Base-by-base conservation (phyloP, 768 basidiomycete species). In the Hygrocybe coccinea region DNA sequence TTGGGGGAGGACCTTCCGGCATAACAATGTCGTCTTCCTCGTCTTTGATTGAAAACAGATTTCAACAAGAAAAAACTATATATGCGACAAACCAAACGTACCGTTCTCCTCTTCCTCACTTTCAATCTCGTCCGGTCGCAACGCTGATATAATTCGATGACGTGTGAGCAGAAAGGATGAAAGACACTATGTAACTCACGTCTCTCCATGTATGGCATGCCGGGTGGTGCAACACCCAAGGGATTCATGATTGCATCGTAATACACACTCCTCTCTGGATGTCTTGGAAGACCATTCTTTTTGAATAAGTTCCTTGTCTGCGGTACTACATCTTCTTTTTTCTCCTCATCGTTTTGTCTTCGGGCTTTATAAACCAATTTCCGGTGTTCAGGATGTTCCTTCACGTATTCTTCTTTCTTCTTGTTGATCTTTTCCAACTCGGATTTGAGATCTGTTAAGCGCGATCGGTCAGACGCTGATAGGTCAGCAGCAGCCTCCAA, bases 161-260 rank as follows among this genome's bases (percentile, higher is more conserved):
- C 59, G 25, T 34, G n/a, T 53, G 25, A 56, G 21, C 17, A 58
- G 21, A 24, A 19, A 7, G 54, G 51, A 37, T 15, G 21, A 44
- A 44, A 41, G 38, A 12, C 36, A 56, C 49, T n/a, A 21, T 10
- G 22, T 35, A 4, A 76, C 88, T 71, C 62, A 95, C 94, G 81
- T 73, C 87, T 72, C 67, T 97, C 91, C 55, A 82, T 74, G 69
- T 97, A 97, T n/a, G 91, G 92, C 93, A 97, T 91, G 6, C 95
- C 95, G 11, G 95, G 95, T 39, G 95, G 95, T 17, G 95, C 85
- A 15, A 93, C 89, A 25, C 94, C 95, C 65, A 78, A 94, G 21
- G 93, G 92, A 67, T 98, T 98, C 82, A 95, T 86, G 39, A 93
- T 81, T 25, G 89, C 81, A 63, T 98, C 89, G 72, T 93, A 97